Evolutionary conservation across 2,329 filamentous ascomycete species (phyloP).

Genomic region (Ramularia endophylla): DNA sequence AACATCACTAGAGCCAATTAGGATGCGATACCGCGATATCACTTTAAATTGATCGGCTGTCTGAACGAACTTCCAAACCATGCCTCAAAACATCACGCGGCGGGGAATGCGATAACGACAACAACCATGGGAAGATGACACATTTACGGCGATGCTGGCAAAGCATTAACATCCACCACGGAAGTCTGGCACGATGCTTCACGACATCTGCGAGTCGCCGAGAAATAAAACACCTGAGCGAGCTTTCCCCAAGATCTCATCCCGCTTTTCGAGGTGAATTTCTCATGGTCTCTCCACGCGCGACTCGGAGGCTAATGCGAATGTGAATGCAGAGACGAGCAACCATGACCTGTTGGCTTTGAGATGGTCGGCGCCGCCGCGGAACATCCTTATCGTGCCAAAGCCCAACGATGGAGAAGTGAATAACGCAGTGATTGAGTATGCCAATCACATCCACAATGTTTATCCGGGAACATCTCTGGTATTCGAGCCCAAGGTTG

Average conservation of each 20-base stretch:
- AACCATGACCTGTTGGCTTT: slow-evolving; percentile 58
- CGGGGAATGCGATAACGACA: no score
- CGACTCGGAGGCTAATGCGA: slow-evolving; percentile 56
- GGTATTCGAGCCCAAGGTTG: slow-evolving; percentile 73
- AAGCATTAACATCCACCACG: slow-evolving; percentile 10
- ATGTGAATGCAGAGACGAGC: slow-evolving; percentile 43
- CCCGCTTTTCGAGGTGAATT: slow-evolving; percentile 57
- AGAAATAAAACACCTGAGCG: slow-evolving; percentile 47
- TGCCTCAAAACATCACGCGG: no score
- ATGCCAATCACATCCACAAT: slow-evolving; percentile 62
- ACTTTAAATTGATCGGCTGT: no score
- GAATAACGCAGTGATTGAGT: slow-evolving; percentile 53
- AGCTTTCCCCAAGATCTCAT: slow-evolving; percentile 51
- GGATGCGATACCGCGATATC: no score
- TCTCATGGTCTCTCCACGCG: not conserved
- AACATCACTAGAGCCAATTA: no score
- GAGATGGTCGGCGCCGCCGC: slow-evolving; percentile 61
- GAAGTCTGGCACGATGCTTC: slow-evolving; percentile 37
- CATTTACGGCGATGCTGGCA: slow-evolving; percentile 21
- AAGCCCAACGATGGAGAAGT: slow-evolving; percentile 56
- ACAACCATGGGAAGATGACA: slow-evolving; percentile 29
- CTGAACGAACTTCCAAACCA: no score
- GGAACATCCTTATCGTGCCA: slow-evolving; percentile 63
- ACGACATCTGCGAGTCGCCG: slow-evolving; percentile 42
- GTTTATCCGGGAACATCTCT: slow-evolving; percentile 78